Evolutionary conservation across 257 asterid species (phyloP).

Genomic region (Solanum chmielewskii): DNA sequence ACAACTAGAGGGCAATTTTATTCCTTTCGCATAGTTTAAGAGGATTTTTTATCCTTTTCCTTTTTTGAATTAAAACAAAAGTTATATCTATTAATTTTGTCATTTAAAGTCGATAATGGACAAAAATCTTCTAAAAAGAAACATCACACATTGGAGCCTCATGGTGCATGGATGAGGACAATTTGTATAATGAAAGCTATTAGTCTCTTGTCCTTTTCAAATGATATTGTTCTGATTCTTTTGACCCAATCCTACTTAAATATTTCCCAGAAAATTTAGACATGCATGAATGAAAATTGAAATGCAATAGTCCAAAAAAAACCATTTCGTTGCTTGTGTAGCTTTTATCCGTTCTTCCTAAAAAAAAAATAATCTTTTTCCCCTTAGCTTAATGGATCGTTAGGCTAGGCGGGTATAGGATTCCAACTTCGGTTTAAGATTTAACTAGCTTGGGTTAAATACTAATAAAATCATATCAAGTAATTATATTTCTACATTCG

Average conservation of each 20-base stretch:
- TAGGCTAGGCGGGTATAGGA: no score
- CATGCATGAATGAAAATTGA: background rate
- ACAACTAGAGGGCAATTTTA: fast-evolving
- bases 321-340: background rate
- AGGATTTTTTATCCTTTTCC: no score
- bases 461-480: background rate
- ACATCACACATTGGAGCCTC: background rate
- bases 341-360: background rate
- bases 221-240: background rate
- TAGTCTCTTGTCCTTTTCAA: background rate
- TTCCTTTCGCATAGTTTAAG: no score
- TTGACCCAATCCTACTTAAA: background rate
- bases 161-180: background rate
- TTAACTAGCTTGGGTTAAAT: background rate
- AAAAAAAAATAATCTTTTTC: background rate
- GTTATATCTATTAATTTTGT: no score
- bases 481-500: no score
- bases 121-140: background rate
- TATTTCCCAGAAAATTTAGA: background rate
- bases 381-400: background rate
- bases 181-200: background rate
- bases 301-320: no score
- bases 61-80: no score
- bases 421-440: no score
- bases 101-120: no score